Conservation (phyloP, 129 eudicot species). For the Flaveria robusta region DNA sequence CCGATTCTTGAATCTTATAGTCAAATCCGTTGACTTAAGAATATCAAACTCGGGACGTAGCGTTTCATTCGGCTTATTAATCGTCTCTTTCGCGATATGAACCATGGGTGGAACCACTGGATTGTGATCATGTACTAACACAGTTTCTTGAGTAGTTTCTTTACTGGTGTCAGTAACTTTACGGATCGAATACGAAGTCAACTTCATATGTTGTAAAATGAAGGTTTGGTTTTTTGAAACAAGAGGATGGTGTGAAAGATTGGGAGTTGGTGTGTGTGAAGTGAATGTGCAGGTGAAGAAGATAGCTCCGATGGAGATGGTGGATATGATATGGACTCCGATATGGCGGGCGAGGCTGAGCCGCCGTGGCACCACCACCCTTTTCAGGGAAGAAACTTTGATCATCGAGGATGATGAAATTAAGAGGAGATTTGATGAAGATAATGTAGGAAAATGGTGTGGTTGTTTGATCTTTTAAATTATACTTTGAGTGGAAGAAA, state of each 20-base stretch:
- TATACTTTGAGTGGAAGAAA: slow-evolving; percentile 21
- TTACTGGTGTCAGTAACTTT: background rate
- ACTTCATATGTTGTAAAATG: background rate
- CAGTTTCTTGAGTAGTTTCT: background rate
- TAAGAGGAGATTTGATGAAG: background rate
- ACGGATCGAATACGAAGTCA: background rate
- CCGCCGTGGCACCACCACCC: background rate
- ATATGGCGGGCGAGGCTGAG: slow-evolving; percentile 1
- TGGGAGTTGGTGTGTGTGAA: background rate
- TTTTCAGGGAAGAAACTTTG: background rate
- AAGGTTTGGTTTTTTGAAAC: background rate
- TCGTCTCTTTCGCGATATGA: background rate
- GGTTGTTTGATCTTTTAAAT: background rate
- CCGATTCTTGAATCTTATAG: slow-evolving; percentile 39
- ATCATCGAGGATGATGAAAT: slow-evolving; percentile 13
- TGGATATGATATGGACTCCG: background rate
- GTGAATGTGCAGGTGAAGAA: background rate
- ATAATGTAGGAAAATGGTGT: background rate
- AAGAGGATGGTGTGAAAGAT: slow-evolving; percentile 7
- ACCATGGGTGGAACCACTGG: background rate
- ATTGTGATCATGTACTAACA: background rate
- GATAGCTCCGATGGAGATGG: slow-evolving; percentile 1
- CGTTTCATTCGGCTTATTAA: background rate
- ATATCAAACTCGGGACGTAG: background rate
- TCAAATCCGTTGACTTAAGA: slow-evolving; percentile 35